A percentile compares a stretch with the other conserved stretches of the same genome.
Evolutionary conservation across 257 asterid genomes (phyloP).

Genomic region (Lavandula angustifolia): DNA sequence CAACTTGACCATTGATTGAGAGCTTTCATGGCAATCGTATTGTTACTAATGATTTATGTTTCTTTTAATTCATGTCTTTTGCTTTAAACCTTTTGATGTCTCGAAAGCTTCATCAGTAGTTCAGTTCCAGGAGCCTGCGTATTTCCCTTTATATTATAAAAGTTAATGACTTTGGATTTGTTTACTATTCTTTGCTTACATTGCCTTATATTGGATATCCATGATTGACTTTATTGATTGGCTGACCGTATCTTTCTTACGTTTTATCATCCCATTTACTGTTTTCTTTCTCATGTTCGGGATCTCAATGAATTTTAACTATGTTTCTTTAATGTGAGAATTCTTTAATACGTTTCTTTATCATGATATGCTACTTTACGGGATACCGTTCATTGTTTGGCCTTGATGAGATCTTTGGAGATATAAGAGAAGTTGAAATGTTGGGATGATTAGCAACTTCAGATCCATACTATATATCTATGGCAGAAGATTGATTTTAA

Average conservation of each 20-base stretch:
- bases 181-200: conserved; percentile 29
- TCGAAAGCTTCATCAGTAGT: conserved; percentile 42
- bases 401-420: not conserved
- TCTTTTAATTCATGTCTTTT: conserved; percentile 52
- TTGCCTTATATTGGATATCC: conserved; percentile 42
- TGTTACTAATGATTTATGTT: conserved; percentile 54
- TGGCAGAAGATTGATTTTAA: conserved; percentile 10
- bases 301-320: conserved; percentile 27
- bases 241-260: conserved; percentile 31
- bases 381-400: not conserved
- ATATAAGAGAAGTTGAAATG: conserved; percentile 12
- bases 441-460: conserved; percentile 2
- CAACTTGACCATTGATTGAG: conserved; percentile 57
- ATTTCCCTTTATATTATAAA: conserved; percentile 36
- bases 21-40: conserved; percentile 45
- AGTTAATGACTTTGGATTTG: conserved; percentile 32
- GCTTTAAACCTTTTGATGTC: conserved; percentile 50
- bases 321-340: not conserved
- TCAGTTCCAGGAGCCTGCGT: conserved; percentile 38
- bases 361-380: conserved; percentile 20
- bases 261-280: conserved; percentile 13
- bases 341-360: not conserved
- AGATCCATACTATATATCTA: not conserved
- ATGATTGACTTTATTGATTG: conserved; percentile 50
- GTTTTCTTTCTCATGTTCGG: conserved; percentile 21